Conservation (phyloP, 352 stramenopile species). For the Aphanomyces invadans region DNA sequence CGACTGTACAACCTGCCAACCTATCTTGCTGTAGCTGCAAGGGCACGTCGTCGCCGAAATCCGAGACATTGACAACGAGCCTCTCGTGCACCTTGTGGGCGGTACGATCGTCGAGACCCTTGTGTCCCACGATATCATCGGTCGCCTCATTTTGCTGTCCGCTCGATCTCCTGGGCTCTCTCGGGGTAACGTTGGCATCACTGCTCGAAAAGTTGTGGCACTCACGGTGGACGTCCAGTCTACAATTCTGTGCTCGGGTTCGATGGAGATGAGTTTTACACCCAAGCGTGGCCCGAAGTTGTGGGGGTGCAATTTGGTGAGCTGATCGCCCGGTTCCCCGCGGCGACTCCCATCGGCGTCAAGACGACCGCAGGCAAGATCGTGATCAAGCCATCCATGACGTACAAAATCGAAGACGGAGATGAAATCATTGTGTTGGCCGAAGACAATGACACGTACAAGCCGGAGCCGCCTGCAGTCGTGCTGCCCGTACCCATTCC, state of each 20-base stretch:
- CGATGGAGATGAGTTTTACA: constrained; percentile 85
- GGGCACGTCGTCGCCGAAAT: constrained; percentile 85
- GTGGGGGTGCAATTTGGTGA: constrained; percentile 50
- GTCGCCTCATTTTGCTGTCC: constrained; percentile 79
- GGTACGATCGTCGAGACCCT: constrained; percentile 73
- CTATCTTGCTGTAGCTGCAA: constrained; percentile 34
- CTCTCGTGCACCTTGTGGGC: constrained; percentile 69
- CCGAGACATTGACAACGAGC: constrained; percentile 84
- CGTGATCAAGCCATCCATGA: constrained; percentile 46
- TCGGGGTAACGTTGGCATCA: neutral
- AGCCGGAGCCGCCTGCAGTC: constrained; percentile 31
- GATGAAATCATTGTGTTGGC: constrained; percentile 78
- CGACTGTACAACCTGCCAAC: neutral
- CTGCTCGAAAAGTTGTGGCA: too few species aligned
- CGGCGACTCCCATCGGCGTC: constrained; percentile 72
- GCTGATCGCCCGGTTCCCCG: constrained; percentile 62
- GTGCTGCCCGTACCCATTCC: neutral
- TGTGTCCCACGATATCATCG: constrained; percentile 84
- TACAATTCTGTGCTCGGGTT: constrained; percentile 59
- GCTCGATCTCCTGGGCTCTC: constrained; percentile 78
- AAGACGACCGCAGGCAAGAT: constrained; percentile 51
- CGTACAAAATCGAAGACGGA: constrained; percentile 33
- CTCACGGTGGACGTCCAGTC: neutral
- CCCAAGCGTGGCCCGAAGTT: constrained; percentile 78
- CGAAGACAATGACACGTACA: constrained; percentile 85